Percentiles rank a stretch among this genome's conserved stretches.
Evolutionary conservation across 1,284 basidiomycete genomes (phyloP).

Genomic region (Rhizopogon hawkerae): DNA sequence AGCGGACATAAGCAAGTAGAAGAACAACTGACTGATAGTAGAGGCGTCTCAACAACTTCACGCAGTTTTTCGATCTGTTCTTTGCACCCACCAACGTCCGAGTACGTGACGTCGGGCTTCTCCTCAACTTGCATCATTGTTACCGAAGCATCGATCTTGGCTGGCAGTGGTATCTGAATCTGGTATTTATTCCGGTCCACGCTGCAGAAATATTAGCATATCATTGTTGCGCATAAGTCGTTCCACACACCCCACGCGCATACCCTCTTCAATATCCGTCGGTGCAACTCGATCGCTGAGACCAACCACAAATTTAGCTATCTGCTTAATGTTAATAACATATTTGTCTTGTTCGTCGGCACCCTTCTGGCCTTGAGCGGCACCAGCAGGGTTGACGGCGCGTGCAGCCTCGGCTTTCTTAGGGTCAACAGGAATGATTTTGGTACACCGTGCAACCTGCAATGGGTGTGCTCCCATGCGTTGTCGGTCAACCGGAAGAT

Average conservation of each 20-base stretch:
- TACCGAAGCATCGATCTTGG: conserved; percentile 98
- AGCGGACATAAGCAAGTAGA: background rate
- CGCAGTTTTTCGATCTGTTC: conserved; percentile 99
- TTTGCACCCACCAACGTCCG: conserved; percentile 97
- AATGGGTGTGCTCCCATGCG: conserved; percentile 91
- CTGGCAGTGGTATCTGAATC: conserved; percentile 99
- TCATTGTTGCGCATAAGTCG: background rate
- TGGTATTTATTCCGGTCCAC: conserved; percentile 95
- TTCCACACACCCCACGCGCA: conserved; percentile 90
- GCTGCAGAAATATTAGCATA: conserved; percentile 30
- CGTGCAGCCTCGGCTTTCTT: conserved; percentile 65
- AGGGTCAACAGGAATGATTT: conserved; percentile 85
- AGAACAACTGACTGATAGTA: conserved; percentile 69
- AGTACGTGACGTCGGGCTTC: conserved; percentile 97
- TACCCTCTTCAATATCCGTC: conserved; percentile 99
- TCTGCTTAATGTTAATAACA: conserved; percentile 99
- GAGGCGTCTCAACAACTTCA: conserved; percentile 97
- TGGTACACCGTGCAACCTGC: conserved; percentile 97
- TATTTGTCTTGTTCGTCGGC: conserved; percentile 98
- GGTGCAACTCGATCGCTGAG: conserved; percentile 94
- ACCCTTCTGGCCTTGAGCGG: conserved; percentile 76
- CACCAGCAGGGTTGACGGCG: conserved; percentile 64
- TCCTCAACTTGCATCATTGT: conserved; percentile 99
- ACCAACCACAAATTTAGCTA: conserved; percentile 98
- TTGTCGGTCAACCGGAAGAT: conserved; percentile 79